Evolutionary conservation across 1,139 yeast genomes (phyloP).

Genomic region (Yamadazyma blattariae): DNA sequence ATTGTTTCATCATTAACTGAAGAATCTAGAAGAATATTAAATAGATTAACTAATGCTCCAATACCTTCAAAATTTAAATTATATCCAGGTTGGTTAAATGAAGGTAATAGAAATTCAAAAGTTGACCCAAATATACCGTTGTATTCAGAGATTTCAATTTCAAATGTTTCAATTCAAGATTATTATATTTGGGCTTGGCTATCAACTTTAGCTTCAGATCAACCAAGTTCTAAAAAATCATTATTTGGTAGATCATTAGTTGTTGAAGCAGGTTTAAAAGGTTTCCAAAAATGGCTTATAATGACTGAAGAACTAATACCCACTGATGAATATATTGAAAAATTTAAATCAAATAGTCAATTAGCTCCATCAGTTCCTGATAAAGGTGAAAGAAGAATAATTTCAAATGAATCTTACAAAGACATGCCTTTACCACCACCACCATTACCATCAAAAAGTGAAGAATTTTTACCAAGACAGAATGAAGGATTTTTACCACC

Average conservation of each 20-base stretch:
- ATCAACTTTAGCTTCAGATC: constrained; percentile 73
- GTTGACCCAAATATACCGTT: constrained; percentile 33
- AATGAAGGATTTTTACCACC: constrained; percentile 17
- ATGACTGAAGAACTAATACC: constrained; percentile 65
- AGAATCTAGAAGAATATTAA: constrained; percentile 69
- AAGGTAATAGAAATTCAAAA: constrained; percentile 11
- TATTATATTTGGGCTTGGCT: constrained; percentile 93
- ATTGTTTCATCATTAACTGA: constrained; percentile 66
- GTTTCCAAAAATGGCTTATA: constrained; percentile 81
- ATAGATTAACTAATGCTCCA: constrained; percentile 50
- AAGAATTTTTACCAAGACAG: constrained; percentile 3
- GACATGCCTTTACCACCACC: constrained; percentile 35
- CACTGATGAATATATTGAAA: constrained; percentile 36
- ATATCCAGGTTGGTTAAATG: constrained; percentile 46
- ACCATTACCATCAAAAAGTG: constrained; percentile 21
- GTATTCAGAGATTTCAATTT: constrained; percentile 50
- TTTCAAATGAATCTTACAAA: constrained; percentile 20
- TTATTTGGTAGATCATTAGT: constrained; percentile 80
- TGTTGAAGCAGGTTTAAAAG: constrained; percentile 67
- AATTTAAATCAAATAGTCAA: constrained; percentile 18
- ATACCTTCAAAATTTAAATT: constrained; percentile 36
- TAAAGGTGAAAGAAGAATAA: constrained; percentile 12
- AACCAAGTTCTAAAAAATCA: constrained; percentile 60
- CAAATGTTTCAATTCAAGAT: constrained; percentile 75
- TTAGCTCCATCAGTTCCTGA: constrained; percentile 13